Base-by-base conservation (phyloP, 2,329 filamentous ascomycete species). In the Chaetomiaceae sp. region DNA sequence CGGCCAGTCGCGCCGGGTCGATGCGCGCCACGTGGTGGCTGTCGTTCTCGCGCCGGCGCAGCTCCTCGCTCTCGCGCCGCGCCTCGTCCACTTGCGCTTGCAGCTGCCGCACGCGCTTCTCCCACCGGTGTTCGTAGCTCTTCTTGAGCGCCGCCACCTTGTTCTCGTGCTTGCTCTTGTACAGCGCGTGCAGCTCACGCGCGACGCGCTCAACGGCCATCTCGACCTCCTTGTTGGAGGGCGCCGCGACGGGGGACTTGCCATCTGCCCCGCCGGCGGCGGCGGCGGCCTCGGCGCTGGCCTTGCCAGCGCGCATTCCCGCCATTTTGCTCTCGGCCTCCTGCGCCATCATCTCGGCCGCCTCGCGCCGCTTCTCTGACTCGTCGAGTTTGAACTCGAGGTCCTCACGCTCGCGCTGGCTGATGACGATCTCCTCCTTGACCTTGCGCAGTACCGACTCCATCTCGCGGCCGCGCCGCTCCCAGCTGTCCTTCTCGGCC, bases 161-260 rank as follows among this genome's bases (percentile, higher is more conserved):
- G 52, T 84, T 88, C 70, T 97, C 91, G 64, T 98, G 93, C 70
- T 98, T 98, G 62, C 85, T 83, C 71, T 96, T 97, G 76, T 98
- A 98, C 10, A 95, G 76, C 0, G 84, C 77, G 63, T 98, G 93
- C 33, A 98, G 76, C 62, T 98, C 93, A 24, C 88, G 79, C n/a
- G 91, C 90, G 33, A 97, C 89, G 55, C 90, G 88, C 66, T 95
- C 88, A 18, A 91, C 85, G 2, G 86, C 85, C 36, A 86, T 75
- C 61, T 96, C 90, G 40, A 95, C 85, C 54, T 95, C 88, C 47
- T 54, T 56, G 51, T 60, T 58, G n/a, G 55, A 52, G 7, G 32
- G 58, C 14, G 55, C 50, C 9, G 32, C 38, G 6, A 64, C 47
- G 19, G 50, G 53, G 20, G 62, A 57, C 20, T 61, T 50, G 39